Evolutionary conservation across 306 rosid species (phyloP).

Genomic region (Spatholobus suberectus): DNA sequence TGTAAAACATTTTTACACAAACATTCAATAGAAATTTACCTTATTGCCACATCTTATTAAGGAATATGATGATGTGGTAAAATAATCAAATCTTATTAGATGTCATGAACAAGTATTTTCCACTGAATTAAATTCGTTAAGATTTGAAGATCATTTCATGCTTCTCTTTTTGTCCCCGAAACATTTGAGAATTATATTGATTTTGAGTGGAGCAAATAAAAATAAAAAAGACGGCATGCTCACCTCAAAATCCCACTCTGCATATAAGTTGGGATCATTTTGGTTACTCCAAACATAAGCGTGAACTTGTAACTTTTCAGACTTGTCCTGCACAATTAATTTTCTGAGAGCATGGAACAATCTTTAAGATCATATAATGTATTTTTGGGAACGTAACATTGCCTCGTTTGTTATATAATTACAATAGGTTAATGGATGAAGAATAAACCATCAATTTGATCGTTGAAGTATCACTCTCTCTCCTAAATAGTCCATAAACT

Average conservation of each 20-base stretch:
- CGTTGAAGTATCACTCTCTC: too few relatives aligned
- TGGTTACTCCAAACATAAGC: conserved; percentile 79
- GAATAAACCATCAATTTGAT: too few relatives aligned
- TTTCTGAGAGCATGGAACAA: not conserved
- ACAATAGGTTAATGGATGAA: not conserved
- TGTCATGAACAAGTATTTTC: too few relatives aligned
- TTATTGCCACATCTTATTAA: too few relatives aligned
- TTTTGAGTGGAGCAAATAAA: not conserved
- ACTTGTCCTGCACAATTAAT: conserved; percentile 61
- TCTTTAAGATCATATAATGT: too few relatives aligned
- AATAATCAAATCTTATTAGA: too few relatives aligned
- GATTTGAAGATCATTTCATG: conserved; percentile 7
- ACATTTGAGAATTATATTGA: not conserved
- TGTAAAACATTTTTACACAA: too few relatives aligned
- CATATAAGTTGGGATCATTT: conserved; percentile 77
- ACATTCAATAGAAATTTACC: too few relatives aligned
- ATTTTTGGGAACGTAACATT: not conserved
- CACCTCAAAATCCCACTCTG: conserved; percentile 95
- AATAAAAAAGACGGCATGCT: conserved; percentile 14
- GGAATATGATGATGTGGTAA: too few relatives aligned
- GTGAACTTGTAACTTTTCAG: conserved; percentile 52
- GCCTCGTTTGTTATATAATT: not conserved
- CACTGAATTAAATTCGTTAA: too few relatives aligned
- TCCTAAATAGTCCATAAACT: too few relatives aligned
- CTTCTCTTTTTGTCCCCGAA: not conserved